These are phyloP conservation scores for Alternaria brassicicola DNA, from an alignment of 2,329 filamentous ascomycete genomes.

Conservation along the genomic window DNA sequence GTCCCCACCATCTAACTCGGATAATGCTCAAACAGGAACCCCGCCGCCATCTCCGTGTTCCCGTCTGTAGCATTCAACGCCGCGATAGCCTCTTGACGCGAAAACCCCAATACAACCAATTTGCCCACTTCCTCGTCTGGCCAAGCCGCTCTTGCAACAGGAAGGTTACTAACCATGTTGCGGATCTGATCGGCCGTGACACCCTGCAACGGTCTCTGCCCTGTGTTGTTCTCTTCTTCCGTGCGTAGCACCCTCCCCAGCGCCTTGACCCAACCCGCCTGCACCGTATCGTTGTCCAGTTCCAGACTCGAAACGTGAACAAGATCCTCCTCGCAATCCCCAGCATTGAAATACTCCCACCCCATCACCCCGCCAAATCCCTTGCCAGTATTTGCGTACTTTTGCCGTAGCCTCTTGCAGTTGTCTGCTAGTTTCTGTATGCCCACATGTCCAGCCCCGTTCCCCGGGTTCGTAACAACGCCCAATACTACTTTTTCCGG, in stretches of 20 bases:
- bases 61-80: conserved; percentile 57
- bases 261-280: conserved; percentile 67
- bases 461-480: conserved; percentile 76
- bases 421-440: conserved; percentile 63
- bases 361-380: conserved; percentile 88
- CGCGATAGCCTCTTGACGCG: conserved; percentile 53
- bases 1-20: conserved; percentile 17
- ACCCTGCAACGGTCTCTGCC: conserved; percentile 24
- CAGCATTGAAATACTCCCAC: conserved; percentile 92
- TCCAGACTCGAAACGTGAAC: conserved; percentile 32
- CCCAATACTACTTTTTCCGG: conserved; percentile 78
- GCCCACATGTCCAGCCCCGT: conserved; percentile 69
- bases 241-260: conserved; percentile 60
- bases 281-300: conserved; percentile 34
- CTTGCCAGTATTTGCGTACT: conserved; percentile 55
- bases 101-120: conserved; percentile 55
- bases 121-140: conserved; percentile 51
- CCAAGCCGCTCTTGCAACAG: conserved; percentile 44
- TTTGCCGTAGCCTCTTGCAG: conserved; percentile 61
- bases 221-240: conserved; percentile 22
- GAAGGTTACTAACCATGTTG: conserved; percentile 41
- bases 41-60: conserved; percentile 57
- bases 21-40: conserved; percentile 53
- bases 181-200: conserved; percentile 42
- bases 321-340: conserved; percentile 38